These are phyloP conservation scores for Angomonas ambiguus DNA, from an alignment of 208 protist genomes.

Conservation along the genomic window DNA sequence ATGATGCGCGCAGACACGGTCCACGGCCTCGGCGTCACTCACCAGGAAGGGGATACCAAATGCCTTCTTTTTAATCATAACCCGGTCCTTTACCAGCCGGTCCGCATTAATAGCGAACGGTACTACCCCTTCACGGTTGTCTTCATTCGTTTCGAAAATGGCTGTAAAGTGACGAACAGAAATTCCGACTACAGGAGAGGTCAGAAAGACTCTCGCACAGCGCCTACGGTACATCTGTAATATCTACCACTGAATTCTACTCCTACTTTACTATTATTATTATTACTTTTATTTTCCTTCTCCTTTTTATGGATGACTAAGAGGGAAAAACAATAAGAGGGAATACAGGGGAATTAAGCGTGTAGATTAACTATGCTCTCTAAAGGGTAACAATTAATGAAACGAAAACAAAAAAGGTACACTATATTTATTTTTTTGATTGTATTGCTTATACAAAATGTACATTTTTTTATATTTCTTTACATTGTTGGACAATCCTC, in stretches of 20 bases:
- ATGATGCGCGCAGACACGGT: slow-evolving; percentile 76
- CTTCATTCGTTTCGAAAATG: slow-evolving; percentile 58
- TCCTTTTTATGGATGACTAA: too few relatives aligned
- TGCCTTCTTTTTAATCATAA: slow-evolving; percentile 65
- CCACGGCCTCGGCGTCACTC: slow-evolving; percentile 61
- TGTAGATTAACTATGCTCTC: not conserved
- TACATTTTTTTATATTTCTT: too few relatives aligned
- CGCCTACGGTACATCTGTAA: not conserved
- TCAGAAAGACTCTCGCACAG: not conserved
- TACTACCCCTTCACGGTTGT: slow-evolving; percentile 24
- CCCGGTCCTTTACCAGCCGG: slow-evolving; percentile 48
- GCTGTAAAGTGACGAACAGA: slow-evolving; percentile 35
- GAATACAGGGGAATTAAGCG: not conserved
- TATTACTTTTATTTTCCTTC: too few relatives aligned
- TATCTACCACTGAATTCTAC: not conserved
- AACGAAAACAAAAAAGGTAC: not conserved
- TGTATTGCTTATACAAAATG: not conserved
- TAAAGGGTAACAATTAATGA: not conserved
- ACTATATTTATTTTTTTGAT: not conserved
- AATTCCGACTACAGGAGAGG: not conserved
- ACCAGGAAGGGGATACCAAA: slow-evolving; percentile 83
- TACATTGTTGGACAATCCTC: too few relatives aligned
- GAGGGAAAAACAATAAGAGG: too few relatives aligned
- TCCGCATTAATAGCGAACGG: slow-evolving; percentile 68
- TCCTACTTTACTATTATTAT: too few relatives aligned